Evolutionary conservation across 768 basidiomycete species (phyloP).

Genomic region (Macrolepiota albuminosa): DNA sequence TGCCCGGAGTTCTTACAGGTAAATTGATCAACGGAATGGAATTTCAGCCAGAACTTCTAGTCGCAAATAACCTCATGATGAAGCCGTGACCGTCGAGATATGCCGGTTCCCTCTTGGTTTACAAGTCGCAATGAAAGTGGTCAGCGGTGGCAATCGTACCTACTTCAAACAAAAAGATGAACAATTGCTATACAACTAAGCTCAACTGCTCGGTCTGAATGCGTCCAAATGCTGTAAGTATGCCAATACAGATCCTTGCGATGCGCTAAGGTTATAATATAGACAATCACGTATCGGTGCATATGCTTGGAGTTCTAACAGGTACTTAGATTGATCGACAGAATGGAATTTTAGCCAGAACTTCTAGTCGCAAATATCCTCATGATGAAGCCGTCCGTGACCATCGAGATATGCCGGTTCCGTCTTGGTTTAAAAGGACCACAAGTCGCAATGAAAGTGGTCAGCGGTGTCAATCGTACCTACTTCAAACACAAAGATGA

Average conservation of each 20-base stretch:
- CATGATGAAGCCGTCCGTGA: neutral
- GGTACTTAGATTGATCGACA: neutral
- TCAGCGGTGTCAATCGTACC: neutral
- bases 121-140: neutral
- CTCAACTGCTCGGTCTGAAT: neutral
- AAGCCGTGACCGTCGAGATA: neutral
- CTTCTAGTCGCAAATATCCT: neutral
- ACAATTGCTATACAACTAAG: neutral
- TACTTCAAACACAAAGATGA: neutral
- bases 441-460: neutral
- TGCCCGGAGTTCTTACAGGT: neutral
- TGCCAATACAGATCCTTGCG: neutral
- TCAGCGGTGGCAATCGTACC: neutral
- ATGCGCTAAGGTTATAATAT: neutral
- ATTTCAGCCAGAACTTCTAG: neutral
- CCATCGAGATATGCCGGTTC: too few relatives aligned
- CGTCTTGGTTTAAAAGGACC: neutral
- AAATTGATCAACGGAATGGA: neutral
- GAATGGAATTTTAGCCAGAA: neutral
- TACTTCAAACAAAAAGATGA: neutral
- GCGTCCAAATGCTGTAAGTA: neutral
- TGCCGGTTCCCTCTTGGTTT: neutral
- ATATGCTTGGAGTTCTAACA: neutral
- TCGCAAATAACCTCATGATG: neutral
- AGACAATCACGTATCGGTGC: neutral